Evolutionary conservation across 495 filamentous ascomycete species (phyloP), one percentile per base, ranked within the genome.

Genomic region (Hyaloscypha variabilis): DNA sequence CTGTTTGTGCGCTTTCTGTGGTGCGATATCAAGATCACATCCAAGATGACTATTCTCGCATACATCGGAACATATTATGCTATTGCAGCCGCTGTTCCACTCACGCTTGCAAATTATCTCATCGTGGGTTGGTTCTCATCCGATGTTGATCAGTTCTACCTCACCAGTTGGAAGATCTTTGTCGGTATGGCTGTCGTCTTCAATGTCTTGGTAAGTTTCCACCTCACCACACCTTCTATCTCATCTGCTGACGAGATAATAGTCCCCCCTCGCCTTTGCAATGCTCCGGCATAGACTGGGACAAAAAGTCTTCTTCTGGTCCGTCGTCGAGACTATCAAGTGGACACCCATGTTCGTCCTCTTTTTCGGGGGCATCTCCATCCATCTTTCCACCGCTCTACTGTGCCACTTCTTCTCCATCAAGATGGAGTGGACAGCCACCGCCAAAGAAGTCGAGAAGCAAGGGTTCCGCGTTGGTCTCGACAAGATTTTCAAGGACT

Each of bases 41-140:
- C 77, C 25, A 88, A 88, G 66, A 64, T 86, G 61, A 86, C 84
- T n/a, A 87, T 87, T 60, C 77, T 87, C 63, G 81, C 83, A 2
- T 88, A 88, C 68, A 82, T 87, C 66, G 85, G 83, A 13, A 87
- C 85, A 6, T 87, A 91, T 75, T 91, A 90, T 69, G 89, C 89
- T 36, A 83, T 91, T 57, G 89, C 76, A 14, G 81, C 83, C 19
- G 84, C 86, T 28, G 88, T 87, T 84, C 72, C 85, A 56, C 76
- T 91, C 60, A 88, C 87, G 5, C 71, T 89, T 1, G 68, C 74
- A 14, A 88, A 88, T 70, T 88, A 86, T 72, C 81, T 87, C 75
- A 75, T 85, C 53, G 75, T 82, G 25, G 85, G 82, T 46, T 81
- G 78, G 77, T 82, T 80, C 73, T n/a, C n/a, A n/a, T n/a, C n/a